Base-by-base conservation (phyloP, 805 yeast genomes). In the Zygoascus bituminiphila region DNA sequence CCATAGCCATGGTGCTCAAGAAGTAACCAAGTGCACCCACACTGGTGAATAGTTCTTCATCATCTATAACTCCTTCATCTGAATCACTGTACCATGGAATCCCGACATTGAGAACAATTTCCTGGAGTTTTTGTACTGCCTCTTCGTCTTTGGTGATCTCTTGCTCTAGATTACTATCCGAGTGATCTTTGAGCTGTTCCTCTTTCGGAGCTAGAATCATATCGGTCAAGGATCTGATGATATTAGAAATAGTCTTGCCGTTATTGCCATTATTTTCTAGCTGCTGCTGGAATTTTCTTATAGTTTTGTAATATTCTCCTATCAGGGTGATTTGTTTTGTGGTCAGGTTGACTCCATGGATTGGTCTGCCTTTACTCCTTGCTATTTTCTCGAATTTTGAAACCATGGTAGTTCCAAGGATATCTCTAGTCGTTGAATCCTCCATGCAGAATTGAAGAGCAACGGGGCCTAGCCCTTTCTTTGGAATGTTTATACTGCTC, bases 401-500 rank as follows among this genome's bases (percentile, higher is more conserved):
- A 3, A 14, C 5, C 38, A 43, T 43, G 12, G 39, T 19, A 10
- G 7, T n/a, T 15, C 29, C 31, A 12, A 15, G 42, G 21, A 10
- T 12, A 15, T 19, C 9, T n/a, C 31, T 22, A 6, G 17, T 6
- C 4, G n/a, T 36, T 7, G 15, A n/a, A 14, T 47, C 40, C 14
- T 45, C 24, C n/a, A 56, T 35, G 25, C 76, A 59, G 8, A 52
- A 57, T 2, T 69, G 69, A 2, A 76, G 51, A 0, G 82, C 66
- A 31, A 74, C 73, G 1, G 67, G 71, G 0, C 96, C 96, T 8
- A 88, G 58, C 0, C 93, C 89, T 48, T 82, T 66, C 33, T 78
- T 70, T 1, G 89, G 91, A 46, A 69, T 70, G 41, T 76, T 74
- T 23, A 88, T 52, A 1, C 82, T 71, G 29, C 87, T 65, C 29